A percentile compares a stretch with the other conserved stretches of the same genome.
Evolutionary conservation across 257 asterid genomes (phyloP).

Genomic region (Solanum medicagineum): DNA sequence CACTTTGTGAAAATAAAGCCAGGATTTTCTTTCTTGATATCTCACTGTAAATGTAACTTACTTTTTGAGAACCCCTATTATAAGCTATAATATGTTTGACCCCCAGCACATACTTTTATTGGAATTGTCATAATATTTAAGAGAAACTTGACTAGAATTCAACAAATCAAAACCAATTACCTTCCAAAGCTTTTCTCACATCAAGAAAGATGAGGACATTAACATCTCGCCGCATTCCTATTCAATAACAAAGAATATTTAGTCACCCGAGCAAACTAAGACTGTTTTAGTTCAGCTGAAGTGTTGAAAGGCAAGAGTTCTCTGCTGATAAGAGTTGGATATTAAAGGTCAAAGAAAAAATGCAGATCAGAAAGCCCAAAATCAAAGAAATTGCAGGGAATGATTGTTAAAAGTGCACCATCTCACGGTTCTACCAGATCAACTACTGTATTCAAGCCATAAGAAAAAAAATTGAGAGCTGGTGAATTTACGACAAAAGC

Average conservation of each 20-base stretch:
- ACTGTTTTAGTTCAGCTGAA: background rate
- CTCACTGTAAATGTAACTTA: background rate
- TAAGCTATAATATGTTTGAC: background rate
- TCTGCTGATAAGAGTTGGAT: background rate
- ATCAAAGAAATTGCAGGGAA: background rate
- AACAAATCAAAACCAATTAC: slow-evolving; percentile 18
- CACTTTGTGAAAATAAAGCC: background rate
- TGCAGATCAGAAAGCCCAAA: background rate
- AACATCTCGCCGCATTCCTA: slow-evolving; percentile 83
- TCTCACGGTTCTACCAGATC: background rate
- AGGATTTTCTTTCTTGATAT: background rate
- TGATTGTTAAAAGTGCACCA: background rate
- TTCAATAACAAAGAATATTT: background rate
- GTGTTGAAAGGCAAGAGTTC: background rate
- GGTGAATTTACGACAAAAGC: background rate
- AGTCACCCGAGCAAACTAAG: background rate
- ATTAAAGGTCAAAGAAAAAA: background rate
- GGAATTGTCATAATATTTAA: background rate
- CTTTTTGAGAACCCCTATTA: background rate
- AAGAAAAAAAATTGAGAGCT: background rate
- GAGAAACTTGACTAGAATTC: background rate
- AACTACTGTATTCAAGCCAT: background rate
- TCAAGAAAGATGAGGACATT: slow-evolving; percentile 66
- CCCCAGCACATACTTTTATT: background rate
- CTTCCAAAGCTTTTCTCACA: slow-evolving; percentile 78